phyloP scores from a whole-genome alignment of 2,329 filamentous ascomycete genomes.

The Aspergillus versicolor region DNA sequence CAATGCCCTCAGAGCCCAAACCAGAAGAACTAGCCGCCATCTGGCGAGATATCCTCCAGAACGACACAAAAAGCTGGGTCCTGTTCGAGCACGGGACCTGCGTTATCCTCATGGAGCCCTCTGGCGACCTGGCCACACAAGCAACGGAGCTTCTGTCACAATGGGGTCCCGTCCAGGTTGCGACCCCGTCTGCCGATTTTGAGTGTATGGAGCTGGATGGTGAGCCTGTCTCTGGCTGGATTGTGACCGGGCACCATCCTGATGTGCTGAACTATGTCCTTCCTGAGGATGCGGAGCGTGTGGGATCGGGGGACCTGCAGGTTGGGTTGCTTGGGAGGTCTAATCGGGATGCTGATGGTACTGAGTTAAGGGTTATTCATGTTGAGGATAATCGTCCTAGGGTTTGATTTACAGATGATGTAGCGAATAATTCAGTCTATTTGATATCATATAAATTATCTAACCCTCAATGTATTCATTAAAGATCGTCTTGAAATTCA shows the following conservation, averaged over 20 bases:
- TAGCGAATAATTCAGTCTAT: too few relatives aligned
- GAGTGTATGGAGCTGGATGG: not conserved
- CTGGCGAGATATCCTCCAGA: conserved; percentile 3
- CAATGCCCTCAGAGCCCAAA: too few relatives aligned
- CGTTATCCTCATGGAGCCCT: conserved; percentile 5
- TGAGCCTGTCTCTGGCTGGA: not conserved
- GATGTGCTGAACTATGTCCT: conserved; percentile 7
- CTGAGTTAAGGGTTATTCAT: conserved; percentile 1
- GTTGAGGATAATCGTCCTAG: conserved; percentile 7
- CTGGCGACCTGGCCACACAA: not conserved
- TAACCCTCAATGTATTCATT: too few relatives aligned
- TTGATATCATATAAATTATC: too few relatives aligned
- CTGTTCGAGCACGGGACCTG: conserved; percentile 8
- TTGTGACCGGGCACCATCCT: conserved; percentile 5
- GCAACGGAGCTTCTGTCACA: not conserved
- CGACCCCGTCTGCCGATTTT: conserved; percentile 1
- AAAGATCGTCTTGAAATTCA: too few relatives aligned
- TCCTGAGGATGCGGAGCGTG: not conserved
- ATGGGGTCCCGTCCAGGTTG: conserved; percentile 2
- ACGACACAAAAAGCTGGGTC: conserved; percentile 8
- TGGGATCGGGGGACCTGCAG: not conserved
- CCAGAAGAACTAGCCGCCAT: too few relatives aligned
- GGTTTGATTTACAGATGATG: too few relatives aligned
- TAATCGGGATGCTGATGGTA: conserved; percentile 3
- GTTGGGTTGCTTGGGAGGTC: conserved; percentile 5